Evolutionary conservation across 768 basidiomycete genomes (phyloP).

Genomic region (Hericium alpestre): DNA sequence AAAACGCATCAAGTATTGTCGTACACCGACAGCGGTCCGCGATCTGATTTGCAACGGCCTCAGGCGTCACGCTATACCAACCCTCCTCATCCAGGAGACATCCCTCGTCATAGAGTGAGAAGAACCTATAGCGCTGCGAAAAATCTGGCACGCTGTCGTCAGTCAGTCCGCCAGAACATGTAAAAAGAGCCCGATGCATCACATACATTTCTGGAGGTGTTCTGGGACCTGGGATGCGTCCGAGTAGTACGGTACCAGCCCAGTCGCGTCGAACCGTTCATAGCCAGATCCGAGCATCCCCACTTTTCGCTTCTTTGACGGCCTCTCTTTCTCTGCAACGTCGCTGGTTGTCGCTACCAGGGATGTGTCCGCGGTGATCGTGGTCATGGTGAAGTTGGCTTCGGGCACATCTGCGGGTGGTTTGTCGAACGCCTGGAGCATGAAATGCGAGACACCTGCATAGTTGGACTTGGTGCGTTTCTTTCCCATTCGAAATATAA

Average conservation of each 20-base stretch:
- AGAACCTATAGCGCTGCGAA: slow-evolving; percentile 70
- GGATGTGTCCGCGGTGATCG: no score
- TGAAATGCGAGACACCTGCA: no score
- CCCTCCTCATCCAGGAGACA: slow-evolving; percentile 89
- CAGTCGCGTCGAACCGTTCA: slow-evolving; percentile 43
- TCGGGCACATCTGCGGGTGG: no score
- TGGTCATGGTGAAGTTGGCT: no score
- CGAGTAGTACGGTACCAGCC: slow-evolving; percentile 64
- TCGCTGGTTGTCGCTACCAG: no score
- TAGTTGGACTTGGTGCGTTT: no score
- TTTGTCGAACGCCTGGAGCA: no score
- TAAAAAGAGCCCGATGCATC: not conserved
- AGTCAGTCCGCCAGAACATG: not conserved
- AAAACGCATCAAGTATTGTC: slow-evolving; percentile 87
- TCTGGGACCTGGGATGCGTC: slow-evolving; percentile 59
- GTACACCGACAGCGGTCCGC: slow-evolving; percentile 85
- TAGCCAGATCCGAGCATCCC: slow-evolving; percentile 6
- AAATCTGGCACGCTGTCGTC: slow-evolving; percentile 50
- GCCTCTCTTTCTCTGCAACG: no score
- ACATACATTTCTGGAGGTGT: slow-evolving; percentile 76
- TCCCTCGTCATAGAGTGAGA: slow-evolving; percentile 70
- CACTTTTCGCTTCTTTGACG: not conserved
- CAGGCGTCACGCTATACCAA: slow-evolving; percentile 97
- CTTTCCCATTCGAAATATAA: no score
- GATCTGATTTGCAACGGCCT: slow-evolving; percentile 84